Base-by-base conservation (phyloP, 208 protist species). In the Phytomonas sp. region DNA sequence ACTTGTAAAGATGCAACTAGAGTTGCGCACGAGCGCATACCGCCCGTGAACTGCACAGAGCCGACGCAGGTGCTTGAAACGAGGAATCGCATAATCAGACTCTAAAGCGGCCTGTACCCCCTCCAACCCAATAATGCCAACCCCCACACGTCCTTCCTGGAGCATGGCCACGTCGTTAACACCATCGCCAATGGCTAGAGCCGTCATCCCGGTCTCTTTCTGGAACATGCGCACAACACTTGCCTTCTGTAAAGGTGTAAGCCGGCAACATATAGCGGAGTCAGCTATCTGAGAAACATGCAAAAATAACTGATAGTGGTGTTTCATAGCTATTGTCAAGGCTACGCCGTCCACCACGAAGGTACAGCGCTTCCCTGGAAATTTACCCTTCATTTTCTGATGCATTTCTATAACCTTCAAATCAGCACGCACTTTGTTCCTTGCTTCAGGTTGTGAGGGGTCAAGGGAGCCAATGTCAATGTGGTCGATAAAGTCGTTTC, bases 81-180 rank as follows among this genome's bases (percentile, higher is more conserved):
- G 86, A 10, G 89, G 90, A 19, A 99, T 96, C 10, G 96, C 88
- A 79, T 96, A 99, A 73, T 99, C 97, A 2, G 90, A 87, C 6
- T 93, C 89, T 0, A 95, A 80, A 1, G 86, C 95, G 0, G 97
- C 98, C 75, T 99, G 97, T n/a, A 87, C 77, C 2, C 98, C 98
- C 68, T 99, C 98, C 52, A 97, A 83, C 0, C 98, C 97, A 65
- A 94, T 92, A 56, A 99, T 98, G 68, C 97, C 98, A 29, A 99
- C 72, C 31, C 98, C 97, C 23, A 99, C 87, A n/a, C 96, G 80
- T 0, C 93, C 94, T 37, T 95, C 84, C 74, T 95, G 88, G 52
- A 94, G 96, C 98, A 99, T 99, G 23, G 84, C 83, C 6, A 99
- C 98, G 79, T 99, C 98, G 72, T 99, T 99, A 10, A 97, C 97